phyloP scores from a whole-genome alignment of 1,139 yeast genomes.

The Groenewaldozyma sp. region DNA sequence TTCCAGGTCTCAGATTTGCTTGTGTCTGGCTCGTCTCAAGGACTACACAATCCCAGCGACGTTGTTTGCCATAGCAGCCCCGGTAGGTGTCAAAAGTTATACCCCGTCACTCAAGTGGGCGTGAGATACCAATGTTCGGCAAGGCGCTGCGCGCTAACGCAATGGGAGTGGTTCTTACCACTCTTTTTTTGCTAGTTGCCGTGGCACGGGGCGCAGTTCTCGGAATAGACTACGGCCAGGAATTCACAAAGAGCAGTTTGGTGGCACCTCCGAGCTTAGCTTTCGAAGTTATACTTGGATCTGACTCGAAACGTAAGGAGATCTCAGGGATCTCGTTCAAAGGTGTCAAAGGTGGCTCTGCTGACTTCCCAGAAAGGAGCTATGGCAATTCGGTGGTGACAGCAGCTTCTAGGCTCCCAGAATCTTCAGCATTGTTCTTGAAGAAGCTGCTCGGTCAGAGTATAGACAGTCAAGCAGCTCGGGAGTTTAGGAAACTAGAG shows the following conservation, averaged over 20 bases:
- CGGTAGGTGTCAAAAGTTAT: too few relatives aligned
- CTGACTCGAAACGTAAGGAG: conserved; percentile 89
- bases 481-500: conserved; percentile 54
- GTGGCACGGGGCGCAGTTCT: conserved; percentile 44
- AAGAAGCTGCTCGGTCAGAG: conserved; percentile 66
- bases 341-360: conserved; percentile 22
- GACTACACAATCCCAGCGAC: too few relatives aligned
- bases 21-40: too few relatives aligned
- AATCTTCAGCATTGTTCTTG: conserved; percentile 53
- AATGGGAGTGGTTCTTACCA: conserved; percentile 11
- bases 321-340: conserved; percentile 67
- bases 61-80: too few relatives aligned
- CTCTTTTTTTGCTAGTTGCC: conserved; percentile 1
- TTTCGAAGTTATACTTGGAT: conserved; percentile 77
- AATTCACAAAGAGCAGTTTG: conserved; percentile 75
- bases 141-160: too few relatives aligned
- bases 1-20: too few relatives aligned
- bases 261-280: conserved; percentile 80
- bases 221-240: conserved; percentile 87
- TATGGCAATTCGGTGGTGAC: conserved; percentile 74
- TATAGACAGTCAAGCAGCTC: conserved; percentile 34
- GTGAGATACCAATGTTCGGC: too few relatives aligned
- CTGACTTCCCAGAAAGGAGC: conserved; percentile 46
- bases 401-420: conserved; percentile 66
- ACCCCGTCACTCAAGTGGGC: too few relatives aligned